Base-by-base conservation (phyloP, 2,329 filamentous ascomycete genomes). In the Colletotrichum sojae region DNA sequence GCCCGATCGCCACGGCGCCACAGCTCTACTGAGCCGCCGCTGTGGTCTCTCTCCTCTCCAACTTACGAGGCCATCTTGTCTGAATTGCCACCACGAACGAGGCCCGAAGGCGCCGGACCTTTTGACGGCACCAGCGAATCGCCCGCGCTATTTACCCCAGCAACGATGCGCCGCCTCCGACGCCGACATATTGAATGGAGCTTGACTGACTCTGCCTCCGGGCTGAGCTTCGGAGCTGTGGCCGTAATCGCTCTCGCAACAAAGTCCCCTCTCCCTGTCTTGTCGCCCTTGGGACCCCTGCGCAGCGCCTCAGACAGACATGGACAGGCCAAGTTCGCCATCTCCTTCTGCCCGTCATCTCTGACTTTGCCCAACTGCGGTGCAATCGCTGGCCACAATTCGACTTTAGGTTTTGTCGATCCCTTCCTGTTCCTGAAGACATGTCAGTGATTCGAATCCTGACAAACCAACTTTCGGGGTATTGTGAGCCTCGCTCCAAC, bases 361-460 rank as follows among this genome's bases (percentile, higher is more conserved):
- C 51, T 59, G 54, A 55, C 9, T 51, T 5, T 25, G 55, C 10
- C 43, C 40, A 43, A 15, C 31, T 36, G 5, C 31, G 31, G 31
- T 36, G 31, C 31, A 8, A 36, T 10, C 4, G 9, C 31, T 36
- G 31, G 31, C 31, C 3, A 9, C 31, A 10, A 12, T 4, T 36
- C 10, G 31, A 36, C 31, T 36, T 36, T 36, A 10, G 10, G 8
- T 36, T 36, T 36, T 10, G 31, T 36, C 31, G 55, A 65, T 69
- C 66, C 22, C 12, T 66, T 66, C 66, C 62, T 51, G 54, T 69
- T 69, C 54, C 54, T 69, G 66, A 45, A 59, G 4, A 31, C 31
- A 2, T 36, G 31, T 36, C 31, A 36, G 10, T 36, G 9, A 36
- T 36, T 8, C 8, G 10, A 36, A 12, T 36, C 31, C 31, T 8